phyloP scores from a whole-genome alignment of 2,329 filamentous ascomycete genomes.

The Metarhizium album region DNA sequence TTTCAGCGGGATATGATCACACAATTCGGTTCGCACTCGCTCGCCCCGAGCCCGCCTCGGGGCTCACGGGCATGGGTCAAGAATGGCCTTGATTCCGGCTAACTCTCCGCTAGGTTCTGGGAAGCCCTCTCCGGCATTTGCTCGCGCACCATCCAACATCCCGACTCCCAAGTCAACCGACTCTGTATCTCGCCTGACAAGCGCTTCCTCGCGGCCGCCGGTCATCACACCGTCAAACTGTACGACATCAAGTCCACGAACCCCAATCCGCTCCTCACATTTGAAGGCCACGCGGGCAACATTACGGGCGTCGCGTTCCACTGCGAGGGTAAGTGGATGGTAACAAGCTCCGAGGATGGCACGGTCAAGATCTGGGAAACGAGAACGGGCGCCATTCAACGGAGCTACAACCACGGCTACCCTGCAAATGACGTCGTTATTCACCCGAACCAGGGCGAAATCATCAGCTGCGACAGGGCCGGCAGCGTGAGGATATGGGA shows the following conservation, averaged over 20 bases:
- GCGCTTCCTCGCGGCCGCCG: slow-evolving; percentile 77
- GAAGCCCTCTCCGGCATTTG: slow-evolving; percentile 96
- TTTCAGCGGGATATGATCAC: slow-evolving; percentile 49
- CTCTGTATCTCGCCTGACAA: slow-evolving; percentile 98
- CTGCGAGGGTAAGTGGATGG: slow-evolving; percentile 99
- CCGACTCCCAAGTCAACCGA: slow-evolving; percentile 96
- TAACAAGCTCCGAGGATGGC: slow-evolving; percentile 92
- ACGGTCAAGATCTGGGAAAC: slow-evolving; percentile 98
- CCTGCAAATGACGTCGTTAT: slow-evolving; percentile 98
- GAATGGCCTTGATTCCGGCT: slow-evolving; percentile 6
- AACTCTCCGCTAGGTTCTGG: slow-evolving; percentile 63
- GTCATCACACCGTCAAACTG: slow-evolving; percentile 80
- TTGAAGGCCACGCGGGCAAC: slow-evolving; percentile 92
- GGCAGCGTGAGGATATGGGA: slow-evolving; percentile 96
- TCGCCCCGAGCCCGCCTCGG: slow-evolving; percentile 2
- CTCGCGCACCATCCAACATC: slow-evolving; percentile 94
- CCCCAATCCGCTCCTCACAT: slow-evolving; percentile 81
- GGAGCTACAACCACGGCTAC: slow-evolving; percentile 82
- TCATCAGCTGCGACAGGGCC: slow-evolving; percentile 89
- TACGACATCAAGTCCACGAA: slow-evolving; percentile 99
- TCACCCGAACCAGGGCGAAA: slow-evolving; percentile 95
- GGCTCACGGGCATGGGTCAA: slow-evolving; percentile 1
- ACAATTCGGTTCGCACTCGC: slow-evolving; percentile 41
- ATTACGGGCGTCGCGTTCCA: slow-evolving; percentile 96
- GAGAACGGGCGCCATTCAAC: slow-evolving; percentile 71